Evolutionary conservation across 2,329 filamentous ascomycete species (phyloP).

Genomic region (Xylariales sp.): DNA sequence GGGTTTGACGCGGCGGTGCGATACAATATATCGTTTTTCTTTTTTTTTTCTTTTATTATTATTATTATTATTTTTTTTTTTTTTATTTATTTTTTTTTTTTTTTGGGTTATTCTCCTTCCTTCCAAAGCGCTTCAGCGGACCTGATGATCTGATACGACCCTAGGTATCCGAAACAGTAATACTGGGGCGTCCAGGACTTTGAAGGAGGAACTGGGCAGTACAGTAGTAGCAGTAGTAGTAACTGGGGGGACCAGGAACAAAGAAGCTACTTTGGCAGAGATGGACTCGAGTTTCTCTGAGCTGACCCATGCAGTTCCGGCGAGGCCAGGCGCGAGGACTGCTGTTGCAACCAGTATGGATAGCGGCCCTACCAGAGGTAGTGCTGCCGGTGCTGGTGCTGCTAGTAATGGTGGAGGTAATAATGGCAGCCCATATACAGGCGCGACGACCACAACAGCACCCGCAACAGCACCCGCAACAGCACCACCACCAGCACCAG

Average conservation of each 20-base stretch:
- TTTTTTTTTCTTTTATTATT: background rate
- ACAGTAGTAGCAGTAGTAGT: background rate
- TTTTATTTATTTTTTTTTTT: no score
- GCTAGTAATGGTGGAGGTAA: constrained; percentile 4
- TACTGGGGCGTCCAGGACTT: constrained; percentile 20
- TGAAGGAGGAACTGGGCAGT: constrained; percentile 16
- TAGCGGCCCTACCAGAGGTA: constrained; percentile 19
- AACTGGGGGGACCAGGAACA: constrained; percentile 18
- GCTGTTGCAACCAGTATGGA: background rate
- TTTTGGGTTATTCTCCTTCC: background rate
- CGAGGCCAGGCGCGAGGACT: constrained; percentile 8
- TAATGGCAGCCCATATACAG: constrained; percentile 9
- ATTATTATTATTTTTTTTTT: no score
- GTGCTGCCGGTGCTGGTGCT: constrained; percentile 13
- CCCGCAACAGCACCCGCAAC: background rate
- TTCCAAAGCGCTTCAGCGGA: constrained; percentile 6
- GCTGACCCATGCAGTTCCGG: constrained; percentile 25
- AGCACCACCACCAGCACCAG: constrained; percentile 6
- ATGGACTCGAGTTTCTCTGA: constrained; percentile 35
- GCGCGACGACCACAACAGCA: background rate
- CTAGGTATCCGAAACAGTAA: constrained; percentile 26
- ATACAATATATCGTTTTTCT: constrained; percentile 22
- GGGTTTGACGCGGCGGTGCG: constrained; percentile 16
- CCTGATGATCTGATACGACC: constrained; percentile 12
- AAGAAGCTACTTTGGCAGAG: constrained; percentile 11